A percentile compares a stretch with the other conserved stretches of the same genome.
phyloP scores from a whole-genome alignment of 2,329 filamentous ascomycete species.

The Colletotrichum sp. region DNA sequence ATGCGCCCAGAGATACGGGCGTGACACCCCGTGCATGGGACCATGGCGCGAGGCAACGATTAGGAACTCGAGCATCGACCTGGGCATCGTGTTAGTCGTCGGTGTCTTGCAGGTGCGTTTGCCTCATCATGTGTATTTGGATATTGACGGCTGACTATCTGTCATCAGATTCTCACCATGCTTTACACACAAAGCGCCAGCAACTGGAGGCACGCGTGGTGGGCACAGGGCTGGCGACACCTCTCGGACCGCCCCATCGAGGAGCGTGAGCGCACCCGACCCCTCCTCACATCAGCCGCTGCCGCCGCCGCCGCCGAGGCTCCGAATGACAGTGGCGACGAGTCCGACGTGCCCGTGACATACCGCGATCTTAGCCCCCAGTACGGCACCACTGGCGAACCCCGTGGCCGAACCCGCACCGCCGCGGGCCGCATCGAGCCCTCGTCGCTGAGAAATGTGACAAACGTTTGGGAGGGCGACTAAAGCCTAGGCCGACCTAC shows the following conservation, averaged over 20 bases:
- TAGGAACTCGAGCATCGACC: constrained; percentile 56
- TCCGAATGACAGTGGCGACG: constrained; percentile 11
- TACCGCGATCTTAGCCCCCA: constrained; percentile 15
- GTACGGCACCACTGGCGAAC: constrained; percentile 6
- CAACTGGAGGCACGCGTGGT: constrained; percentile 23
- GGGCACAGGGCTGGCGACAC: constrained; percentile 18
- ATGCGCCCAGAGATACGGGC: constrained; percentile 53
- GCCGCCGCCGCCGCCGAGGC: neutral
- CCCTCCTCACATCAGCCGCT: constrained; percentile 2
- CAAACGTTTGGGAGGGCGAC: constrained; percentile 6
- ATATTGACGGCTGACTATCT: neutral
- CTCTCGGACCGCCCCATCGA: constrained; percentile 5
- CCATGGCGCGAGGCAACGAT: constrained; percentile 64
- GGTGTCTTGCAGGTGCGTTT: constrained; percentile 60
- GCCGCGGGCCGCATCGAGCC: neutral
- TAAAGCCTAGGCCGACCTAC: neutral
- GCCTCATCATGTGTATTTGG: neutral
- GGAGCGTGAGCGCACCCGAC: constrained; percentile 14
- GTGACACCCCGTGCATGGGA: constrained; percentile 52
- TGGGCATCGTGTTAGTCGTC: constrained; percentile 58
- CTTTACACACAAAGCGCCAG: constrained; percentile 13
- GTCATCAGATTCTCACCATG: constrained; percentile 6
- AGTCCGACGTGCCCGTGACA: constrained; percentile 8
- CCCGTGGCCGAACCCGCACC: neutral
- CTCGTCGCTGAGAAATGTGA: constrained; percentile 14